Evolutionary conservation across 1,284 basidiomycete genomes (phyloP).

Genomic region (Rhodotorula sp.): DNA sequence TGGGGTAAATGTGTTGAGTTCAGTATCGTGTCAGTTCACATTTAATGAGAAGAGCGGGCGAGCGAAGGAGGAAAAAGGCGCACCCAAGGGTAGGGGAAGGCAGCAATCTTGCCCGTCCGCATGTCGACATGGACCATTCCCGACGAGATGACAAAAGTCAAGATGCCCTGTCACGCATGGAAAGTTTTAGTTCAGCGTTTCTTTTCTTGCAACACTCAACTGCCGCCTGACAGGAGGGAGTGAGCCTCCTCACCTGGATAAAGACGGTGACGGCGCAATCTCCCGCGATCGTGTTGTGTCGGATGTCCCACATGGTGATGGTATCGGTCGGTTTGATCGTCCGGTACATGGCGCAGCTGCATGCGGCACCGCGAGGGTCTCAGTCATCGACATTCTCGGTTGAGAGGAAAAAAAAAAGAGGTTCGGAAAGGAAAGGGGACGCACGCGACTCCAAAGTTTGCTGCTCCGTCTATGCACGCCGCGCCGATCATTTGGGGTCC

Average conservation of each 20-base stretch:
- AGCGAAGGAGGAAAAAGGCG: background rate
- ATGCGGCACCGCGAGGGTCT: too few relatives aligned
- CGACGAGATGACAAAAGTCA: constrained; percentile 43
- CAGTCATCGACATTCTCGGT: too few relatives aligned
- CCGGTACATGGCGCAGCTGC: constrained; percentile 39
- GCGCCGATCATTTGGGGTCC: constrained; percentile 32
- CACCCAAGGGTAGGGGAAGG: constrained; percentile 43
- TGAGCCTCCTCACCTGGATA: constrained; percentile 36
- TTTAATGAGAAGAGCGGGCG: background rate
- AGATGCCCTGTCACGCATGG: constrained; percentile 28
- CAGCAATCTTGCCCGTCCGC: constrained; percentile 36
- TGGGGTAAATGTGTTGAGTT: too few relatives aligned
- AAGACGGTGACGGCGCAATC: constrained; percentile 44
- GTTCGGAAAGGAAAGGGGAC: background rate
- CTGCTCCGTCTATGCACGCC: constrained; percentile 37
- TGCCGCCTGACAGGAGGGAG: background rate
- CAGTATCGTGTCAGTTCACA: rapidly evolving
- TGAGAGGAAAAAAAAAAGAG: too few relatives aligned
- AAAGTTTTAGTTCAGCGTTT: background rate
- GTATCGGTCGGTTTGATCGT: constrained; percentile 3
- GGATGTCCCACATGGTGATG: constrained; percentile 35
- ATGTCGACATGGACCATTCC: constrained; percentile 45
- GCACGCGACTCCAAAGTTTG: constrained; percentile 45
- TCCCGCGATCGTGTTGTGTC: constrained; percentile 29
- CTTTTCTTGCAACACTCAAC: too few relatives aligned